Base-by-base conservation (phyloP, 139 green algal species). In the Asterochloris sp. region DNA sequence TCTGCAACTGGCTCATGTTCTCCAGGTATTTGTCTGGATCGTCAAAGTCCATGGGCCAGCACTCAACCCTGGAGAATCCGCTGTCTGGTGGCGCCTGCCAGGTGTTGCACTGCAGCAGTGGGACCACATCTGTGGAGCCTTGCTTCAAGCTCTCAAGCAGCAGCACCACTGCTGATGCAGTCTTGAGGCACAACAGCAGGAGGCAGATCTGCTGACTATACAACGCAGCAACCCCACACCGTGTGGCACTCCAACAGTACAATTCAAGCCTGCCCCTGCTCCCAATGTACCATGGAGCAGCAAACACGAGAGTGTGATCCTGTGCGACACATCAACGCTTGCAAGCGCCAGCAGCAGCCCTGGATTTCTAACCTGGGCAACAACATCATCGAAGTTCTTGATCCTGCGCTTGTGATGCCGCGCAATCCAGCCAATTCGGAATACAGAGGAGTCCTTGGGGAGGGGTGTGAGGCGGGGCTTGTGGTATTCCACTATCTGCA, bases 21-120 rank as follows among this genome's bases (percentile, higher is more conserved):
- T 64, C 78, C 64, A 74, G 11, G 19, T 76, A 83, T 23, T 83
- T 76, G 19, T 76, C 16, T 13, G 69, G 15, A 54, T 76, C 67
- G 63, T 83, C 78, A 60, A 83, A 75, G 29, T 74, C 76, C 64
- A 83, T 64, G 17, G 78, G 64, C 69, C 63, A 76, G 78, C 78
- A 83, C 62, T 82, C 63, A 9, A 76, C 78, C 27, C 28, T 62
- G 21, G 26, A n/a, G 28, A 74, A 73, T 12, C 27, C 21, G 9
- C 61, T 73, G 26, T 54, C 78, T 17, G 54, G 27, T n/a, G 66
- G 63, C 9, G 71, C 54, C 63, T 76, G 78, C 78, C 69, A 73
- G 11, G 29, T 21, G 69, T 83, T 83, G 67, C 78, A 83, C 28
- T 38, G 38, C 38, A 54, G 38, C 38, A 54, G 38, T 2, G 38